phyloP scores from a whole-genome alignment of 116 monocot species.

The Zostera marina region DNA sequence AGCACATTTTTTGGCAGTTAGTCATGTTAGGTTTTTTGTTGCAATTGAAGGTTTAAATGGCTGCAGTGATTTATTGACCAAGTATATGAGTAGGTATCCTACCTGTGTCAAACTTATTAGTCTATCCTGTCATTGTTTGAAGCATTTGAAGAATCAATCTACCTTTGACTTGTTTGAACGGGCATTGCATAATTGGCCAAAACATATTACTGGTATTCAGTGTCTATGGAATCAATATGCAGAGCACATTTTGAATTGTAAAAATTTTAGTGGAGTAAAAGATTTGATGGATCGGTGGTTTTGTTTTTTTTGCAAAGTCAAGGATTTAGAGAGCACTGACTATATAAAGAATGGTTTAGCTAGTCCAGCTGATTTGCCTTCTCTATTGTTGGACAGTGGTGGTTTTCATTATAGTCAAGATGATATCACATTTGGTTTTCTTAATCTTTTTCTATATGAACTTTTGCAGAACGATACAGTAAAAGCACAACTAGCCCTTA shows the following conservation, averaged over 20 bases:
- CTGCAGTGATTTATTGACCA: constrained; percentile 28
- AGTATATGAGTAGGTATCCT: constrained; percentile 46
- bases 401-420: constrained; percentile 2
- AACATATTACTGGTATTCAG: constrained; percentile 38
- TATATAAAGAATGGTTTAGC: background rate
- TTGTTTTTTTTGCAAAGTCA: constrained; percentile 12
- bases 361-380: constrained; percentile 1
- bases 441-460: constrained; percentile 48
- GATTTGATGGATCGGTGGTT: constrained; percentile 46
- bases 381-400: constrained; percentile 1
- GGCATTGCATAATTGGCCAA: constrained; percentile 43
- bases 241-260: constrained; percentile 24
- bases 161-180: constrained; percentile 38
- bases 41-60: constrained; percentile 31
- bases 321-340: constrained; percentile 4
- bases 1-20: constrained; percentile 47
- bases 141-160: constrained; percentile 7
- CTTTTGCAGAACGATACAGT: constrained; percentile 23
- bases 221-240: constrained; percentile 81
- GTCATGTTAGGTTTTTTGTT: constrained; percentile 36
- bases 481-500: constrained; percentile 36
- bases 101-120: constrained; percentile 45
- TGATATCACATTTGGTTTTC: constrained; percentile 36
- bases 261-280: constrained; percentile 23
- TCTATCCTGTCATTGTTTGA: constrained; percentile 27